A percentile compares a stretch with the other conserved stretches of the same genome.
Conservation (phyloP, 805 yeast species). For the Martiniozyma abietophila region DNA sequence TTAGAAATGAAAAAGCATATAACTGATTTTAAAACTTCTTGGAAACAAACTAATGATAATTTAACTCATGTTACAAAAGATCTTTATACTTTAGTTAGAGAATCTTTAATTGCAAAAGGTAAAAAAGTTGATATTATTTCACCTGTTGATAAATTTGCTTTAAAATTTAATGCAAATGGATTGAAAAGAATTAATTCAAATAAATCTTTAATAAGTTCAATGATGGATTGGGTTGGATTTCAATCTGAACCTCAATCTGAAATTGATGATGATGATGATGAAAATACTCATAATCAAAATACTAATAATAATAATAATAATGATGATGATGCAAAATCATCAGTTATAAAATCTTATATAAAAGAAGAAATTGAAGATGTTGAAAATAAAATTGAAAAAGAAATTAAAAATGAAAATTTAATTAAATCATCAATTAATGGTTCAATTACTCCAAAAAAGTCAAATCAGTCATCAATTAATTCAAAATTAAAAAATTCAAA, state of each 20-base stretch:
- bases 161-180: conserved; percentile 51
- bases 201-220: conserved; percentile 25
- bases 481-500: too few relatives aligned
- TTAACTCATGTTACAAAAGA: conserved; percentile 70
- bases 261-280: conserved; percentile 13
- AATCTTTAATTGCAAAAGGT: conserved; percentile 34
- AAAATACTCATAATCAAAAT: conserved; percentile 1
- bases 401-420: too few relatives aligned
- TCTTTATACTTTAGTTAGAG: conserved; percentile 76
- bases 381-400: too few relatives aligned
- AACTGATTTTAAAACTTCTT: conserved; percentile 75
- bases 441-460: too few relatives aligned
- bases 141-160: conserved; percentile 62
- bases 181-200: conserved; percentile 17
- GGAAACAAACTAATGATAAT: conserved; percentile 65
- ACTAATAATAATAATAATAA: too few relatives aligned
- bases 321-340: too few relatives aligned
- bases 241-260: conserved; percentile 23
- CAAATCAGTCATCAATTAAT: too few relatives aligned
- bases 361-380: too few relatives aligned
- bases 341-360: too few relatives aligned
- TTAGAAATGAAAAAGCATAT: conserved; percentile 88
- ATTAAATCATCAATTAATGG: too few relatives aligned
- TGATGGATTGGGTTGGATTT: conserved; percentile 29
- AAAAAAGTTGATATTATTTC: conserved; percentile 24